Evolutionary conservation across 2,329 filamentous ascomycete genomes (phyloP), one percentile per base, ranked within the genome.

Genomic region (Epichloe baconii): DNA sequence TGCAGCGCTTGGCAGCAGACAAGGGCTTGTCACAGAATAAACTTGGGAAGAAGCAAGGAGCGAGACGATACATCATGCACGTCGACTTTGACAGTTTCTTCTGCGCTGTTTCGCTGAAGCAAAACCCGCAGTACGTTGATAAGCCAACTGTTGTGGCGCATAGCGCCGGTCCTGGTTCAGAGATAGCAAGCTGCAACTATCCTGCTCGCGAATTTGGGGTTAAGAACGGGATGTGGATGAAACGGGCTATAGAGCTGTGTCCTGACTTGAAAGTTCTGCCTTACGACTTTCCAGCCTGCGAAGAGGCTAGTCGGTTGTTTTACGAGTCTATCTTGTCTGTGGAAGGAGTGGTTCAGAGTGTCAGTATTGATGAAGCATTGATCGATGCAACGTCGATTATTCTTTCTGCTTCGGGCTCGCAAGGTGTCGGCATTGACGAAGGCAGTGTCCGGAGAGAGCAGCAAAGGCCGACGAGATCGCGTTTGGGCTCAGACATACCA

Each of bases 191-290:
- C 56, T 98, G 93, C 68, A 98, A 98, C 61, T 98, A 98, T 63
- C 82, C 85, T 19, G 93, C 94, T 6, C 81, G 93, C 38, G 76
- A 79, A 35, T 93, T 83, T 59, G 91, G 91, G 1, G 76, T 98
- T 50, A 95, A 90, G 63, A 98, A 98, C 59, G 94, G 94, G 38
- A 98, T 97, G 93, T 98, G 94, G 93, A 97, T 98, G 91, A 94
- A 91, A 64, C 77, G 78, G 36, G 93, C 93, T 0, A 74, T 85
- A 53, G 84, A 93, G 57, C 66, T 93, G 17, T 98, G 89, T 62
- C 84, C 91, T 0, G 80, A 88, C 21, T 72, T 98, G 17, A 89
- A 94, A 58, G 83, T 97, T 2, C 64, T 98, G n/a, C 87, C 90
- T 0, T 98, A 98, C 60, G 90, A 98, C 62, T 98, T 97, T 62